A percentile compares a stretch with the other conserved stretches of the same genome.
Conservation (phyloP, 139 green algal species). For the Diplosphaera chodatii region DNA sequence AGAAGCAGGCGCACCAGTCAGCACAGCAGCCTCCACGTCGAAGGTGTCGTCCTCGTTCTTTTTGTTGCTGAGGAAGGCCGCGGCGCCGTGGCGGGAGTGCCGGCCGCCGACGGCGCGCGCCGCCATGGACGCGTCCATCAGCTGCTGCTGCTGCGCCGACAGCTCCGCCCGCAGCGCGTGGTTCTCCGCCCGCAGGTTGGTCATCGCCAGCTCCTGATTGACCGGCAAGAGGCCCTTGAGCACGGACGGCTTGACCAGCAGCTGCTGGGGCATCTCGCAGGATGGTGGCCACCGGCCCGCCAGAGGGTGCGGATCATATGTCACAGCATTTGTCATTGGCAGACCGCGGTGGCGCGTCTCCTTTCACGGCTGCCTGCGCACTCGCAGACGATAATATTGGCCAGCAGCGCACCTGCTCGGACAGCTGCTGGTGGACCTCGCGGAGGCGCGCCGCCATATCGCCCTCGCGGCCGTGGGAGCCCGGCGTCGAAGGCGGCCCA, state of each 20-base stretch:
- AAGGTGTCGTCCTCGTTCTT: slow-evolving; percentile 42
- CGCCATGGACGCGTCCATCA: neutral
- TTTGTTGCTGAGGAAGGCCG: slow-evolving; percentile 21
- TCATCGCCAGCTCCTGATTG: slow-evolving; percentile 5
- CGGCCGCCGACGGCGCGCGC: neutral
- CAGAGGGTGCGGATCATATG: too few species aligned
- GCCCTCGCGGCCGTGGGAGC: neutral
- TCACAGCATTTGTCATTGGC: too few species aligned
- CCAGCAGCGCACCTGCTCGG: neutral
- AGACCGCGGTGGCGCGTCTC: too few species aligned
- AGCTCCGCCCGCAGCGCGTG: slow-evolving; percentile 24
- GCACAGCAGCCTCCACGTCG: slow-evolving; percentile 39
- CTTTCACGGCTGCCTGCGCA: too few species aligned
- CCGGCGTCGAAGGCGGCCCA: neutral
- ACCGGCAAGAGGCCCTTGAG: too few species aligned
- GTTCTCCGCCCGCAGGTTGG: neutral
- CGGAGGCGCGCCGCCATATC: slow-evolving; percentile 11
- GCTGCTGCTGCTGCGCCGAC: slow-evolving; percentile 17
- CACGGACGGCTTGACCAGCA: too few species aligned
- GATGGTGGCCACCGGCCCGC: too few species aligned
- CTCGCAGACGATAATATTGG: too few species aligned
- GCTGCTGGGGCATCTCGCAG: too few species aligned
- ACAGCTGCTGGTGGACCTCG: slow-evolving; percentile 13
- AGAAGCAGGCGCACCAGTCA: slow-evolving; percentile 18
- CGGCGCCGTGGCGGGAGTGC: neutral